Evolutionary conservation across 2,329 filamentous ascomycete genomes (phyloP).

Genomic region (Alternaria angustiovoidea): DNA sequence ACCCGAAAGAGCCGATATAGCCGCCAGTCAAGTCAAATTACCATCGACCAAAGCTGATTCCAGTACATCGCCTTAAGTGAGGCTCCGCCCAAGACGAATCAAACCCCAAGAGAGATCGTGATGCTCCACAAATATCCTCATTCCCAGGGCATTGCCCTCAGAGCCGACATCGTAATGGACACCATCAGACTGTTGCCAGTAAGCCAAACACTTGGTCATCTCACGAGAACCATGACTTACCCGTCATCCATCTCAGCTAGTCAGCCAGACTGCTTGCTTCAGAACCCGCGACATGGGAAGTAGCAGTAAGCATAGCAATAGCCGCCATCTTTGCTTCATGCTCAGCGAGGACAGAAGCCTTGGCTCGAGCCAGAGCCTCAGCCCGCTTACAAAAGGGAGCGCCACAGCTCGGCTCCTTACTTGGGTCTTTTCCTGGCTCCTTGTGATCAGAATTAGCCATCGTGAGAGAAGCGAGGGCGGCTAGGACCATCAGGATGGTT

Average conservation of each 20-base stretch:
- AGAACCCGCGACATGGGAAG: background rate
- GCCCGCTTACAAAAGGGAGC: slow-evolving; percentile 12
- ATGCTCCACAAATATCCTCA: too few species aligned
- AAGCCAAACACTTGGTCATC: background rate
- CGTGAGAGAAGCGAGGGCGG: background rate
- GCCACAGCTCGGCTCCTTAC: slow-evolving; percentile 7
- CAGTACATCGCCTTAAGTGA: background rate
- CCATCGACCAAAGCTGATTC: background rate
- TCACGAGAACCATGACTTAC: background rate
- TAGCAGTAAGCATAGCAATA: background rate
- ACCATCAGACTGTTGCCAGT: background rate
- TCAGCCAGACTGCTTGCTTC: background rate
- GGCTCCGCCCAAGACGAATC: background rate
- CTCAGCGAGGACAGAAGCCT: background rate
- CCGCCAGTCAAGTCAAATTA: background rate
- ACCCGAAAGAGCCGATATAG: background rate
- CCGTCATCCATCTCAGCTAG: background rate
- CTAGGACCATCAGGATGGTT: background rate
- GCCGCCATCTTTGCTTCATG: background rate
- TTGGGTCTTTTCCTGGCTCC: background rate
- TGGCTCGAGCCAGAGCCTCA: background rate
- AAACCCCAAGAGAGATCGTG: background rate
- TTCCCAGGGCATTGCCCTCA: background rate
- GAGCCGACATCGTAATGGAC: background rate
- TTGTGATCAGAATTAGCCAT: background rate